Evolutionary conservation across 345 rosid genomes (phyloP).

Genomic region (Syzygium grande): DNA sequence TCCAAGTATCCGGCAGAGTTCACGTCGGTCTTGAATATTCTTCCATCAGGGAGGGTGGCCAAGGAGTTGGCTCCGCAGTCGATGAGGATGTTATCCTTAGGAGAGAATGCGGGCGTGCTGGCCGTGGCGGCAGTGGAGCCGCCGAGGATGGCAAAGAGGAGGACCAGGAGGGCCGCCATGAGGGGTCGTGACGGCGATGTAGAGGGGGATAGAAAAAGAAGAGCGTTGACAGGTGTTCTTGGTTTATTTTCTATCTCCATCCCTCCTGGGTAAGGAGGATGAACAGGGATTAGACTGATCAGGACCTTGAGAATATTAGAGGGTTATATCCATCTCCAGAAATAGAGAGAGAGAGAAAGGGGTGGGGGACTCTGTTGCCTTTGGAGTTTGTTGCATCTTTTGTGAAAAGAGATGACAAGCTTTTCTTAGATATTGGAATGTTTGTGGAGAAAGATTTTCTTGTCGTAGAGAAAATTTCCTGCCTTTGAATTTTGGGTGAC

Average conservation of each 20-base stretch:
- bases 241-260: constrained; percentile 4
- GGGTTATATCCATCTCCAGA: background rate
- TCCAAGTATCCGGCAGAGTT: background rate
- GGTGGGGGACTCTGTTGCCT: background rate
- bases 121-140: background rate
- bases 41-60: constrained; percentile 1
- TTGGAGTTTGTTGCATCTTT: background rate
- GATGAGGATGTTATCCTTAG: constrained; percentile 7
- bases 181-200: background rate
- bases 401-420: background rate
- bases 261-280: constrained; percentile 4
- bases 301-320: background rate
- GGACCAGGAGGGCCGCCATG: background rate
- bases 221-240: background rate
- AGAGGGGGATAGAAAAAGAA: background rate
- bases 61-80: constrained; percentile 9
- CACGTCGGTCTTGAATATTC: constrained; percentile 8
- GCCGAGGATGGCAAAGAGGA: background rate
- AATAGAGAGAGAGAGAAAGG: background rate
- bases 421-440: background rate
- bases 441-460: background rate
- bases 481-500: background rate
- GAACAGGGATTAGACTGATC: background rate
- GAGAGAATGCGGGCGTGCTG: background rate
- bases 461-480: background rate